These are phyloP conservation scores for Cardamine resedifolia DNA, from an alignment of 345 rosid species.

Conservation along the genomic window DNA sequence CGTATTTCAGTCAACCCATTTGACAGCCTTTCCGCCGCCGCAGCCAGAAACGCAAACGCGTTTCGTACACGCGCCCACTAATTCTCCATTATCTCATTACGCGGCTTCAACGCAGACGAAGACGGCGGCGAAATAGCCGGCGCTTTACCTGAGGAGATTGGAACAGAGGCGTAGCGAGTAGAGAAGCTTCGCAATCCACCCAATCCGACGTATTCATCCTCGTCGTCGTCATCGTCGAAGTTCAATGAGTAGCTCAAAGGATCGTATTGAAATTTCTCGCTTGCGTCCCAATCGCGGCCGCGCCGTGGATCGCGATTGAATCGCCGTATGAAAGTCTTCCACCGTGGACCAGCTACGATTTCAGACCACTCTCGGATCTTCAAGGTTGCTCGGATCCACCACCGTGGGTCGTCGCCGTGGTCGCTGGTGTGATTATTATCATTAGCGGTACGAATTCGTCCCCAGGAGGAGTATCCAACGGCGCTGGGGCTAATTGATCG, in stretches of 20 bases:
- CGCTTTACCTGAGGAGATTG: constrained; percentile 34
- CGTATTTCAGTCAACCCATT: constrained; percentile 28
- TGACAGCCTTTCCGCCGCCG: constrained; percentile 25
- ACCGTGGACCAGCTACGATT: constrained; percentile 90
- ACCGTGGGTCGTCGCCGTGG: constrained; percentile 33
- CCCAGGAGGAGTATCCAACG: constrained; percentile 59
- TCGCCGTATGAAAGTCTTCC: constrained; percentile 93
- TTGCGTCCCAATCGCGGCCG: constrained; percentile 41
- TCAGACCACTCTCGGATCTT: constrained; percentile 92
- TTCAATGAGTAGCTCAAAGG: constrained; percentile 83
- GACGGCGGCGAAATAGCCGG: constrained; percentile 16
- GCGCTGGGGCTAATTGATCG: constrained; percentile 40
- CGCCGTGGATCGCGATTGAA: constrained; percentile 60
- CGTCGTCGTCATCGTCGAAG: constrained; percentile 62
- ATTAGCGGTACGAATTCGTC: constrained; percentile 35
- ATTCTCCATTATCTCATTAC: constrained; percentile 24
- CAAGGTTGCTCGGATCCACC: constrained; percentile 59
- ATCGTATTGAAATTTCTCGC: constrained; percentile 76
- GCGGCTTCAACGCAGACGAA: constrained; percentile 26
- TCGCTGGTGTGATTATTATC: constrained; percentile 33
- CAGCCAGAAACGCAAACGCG: constrained; percentile 35
- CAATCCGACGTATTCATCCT: constrained; percentile 38
- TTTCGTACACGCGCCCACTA: constrained; percentile 30
- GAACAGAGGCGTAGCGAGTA: constrained; percentile 58
- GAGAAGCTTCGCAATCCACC: constrained; percentile 60